Conservation (phyloP, 139 green algal genomes). For the Micractinium sp. region DNA sequence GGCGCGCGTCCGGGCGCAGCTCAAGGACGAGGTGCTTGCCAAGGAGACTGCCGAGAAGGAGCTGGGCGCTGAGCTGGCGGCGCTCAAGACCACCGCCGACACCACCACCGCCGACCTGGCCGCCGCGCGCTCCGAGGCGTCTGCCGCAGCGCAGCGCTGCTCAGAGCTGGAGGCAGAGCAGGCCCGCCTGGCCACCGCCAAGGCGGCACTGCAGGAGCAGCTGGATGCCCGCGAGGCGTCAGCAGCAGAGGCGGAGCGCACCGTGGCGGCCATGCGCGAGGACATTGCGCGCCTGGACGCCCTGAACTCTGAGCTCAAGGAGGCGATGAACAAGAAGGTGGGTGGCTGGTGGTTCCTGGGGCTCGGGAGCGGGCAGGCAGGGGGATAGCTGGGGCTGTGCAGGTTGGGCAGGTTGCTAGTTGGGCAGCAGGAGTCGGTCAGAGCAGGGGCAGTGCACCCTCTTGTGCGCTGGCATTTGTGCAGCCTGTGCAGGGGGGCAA, state of each 20-base stretch:
- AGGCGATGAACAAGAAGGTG: conserved; percentile 26
- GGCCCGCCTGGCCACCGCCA: not conserved
- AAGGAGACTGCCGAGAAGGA: not conserved
- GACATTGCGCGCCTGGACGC: conserved; percentile 4
- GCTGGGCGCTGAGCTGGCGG: conserved; percentile 5
- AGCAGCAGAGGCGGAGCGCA: conserved; percentile 5
- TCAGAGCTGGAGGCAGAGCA: not conserved
- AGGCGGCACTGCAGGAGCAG: conserved; percentile 15
- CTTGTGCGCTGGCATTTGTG: not conserved
- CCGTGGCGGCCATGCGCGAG: not conserved
- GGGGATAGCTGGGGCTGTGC: too few relatives aligned
- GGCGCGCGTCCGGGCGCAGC: conserved; percentile 7
- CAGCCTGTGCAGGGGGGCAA: not conserved
- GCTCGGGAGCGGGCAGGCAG: too few relatives aligned
- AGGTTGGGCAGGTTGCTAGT: too few relatives aligned
- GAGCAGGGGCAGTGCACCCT: not conserved
- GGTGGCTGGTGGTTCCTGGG: not conserved
- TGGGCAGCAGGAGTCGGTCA: too few relatives aligned
- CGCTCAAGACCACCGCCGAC: not conserved
- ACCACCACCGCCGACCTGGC: not conserved
- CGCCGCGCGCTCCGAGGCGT: not conserved
- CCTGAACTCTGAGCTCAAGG: not conserved
- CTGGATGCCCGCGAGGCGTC: conserved; percentile 13
- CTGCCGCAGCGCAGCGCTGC: conserved; percentile 2
- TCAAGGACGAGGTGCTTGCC: conserved; percentile 6